Percentiles rank a stretch among this genome's conserved stretches.
These are phyloP conservation scores for Kodamaea fukazawae DNA, from an alignment of 805 yeast genomes.

Conservation along the genomic window DNA sequence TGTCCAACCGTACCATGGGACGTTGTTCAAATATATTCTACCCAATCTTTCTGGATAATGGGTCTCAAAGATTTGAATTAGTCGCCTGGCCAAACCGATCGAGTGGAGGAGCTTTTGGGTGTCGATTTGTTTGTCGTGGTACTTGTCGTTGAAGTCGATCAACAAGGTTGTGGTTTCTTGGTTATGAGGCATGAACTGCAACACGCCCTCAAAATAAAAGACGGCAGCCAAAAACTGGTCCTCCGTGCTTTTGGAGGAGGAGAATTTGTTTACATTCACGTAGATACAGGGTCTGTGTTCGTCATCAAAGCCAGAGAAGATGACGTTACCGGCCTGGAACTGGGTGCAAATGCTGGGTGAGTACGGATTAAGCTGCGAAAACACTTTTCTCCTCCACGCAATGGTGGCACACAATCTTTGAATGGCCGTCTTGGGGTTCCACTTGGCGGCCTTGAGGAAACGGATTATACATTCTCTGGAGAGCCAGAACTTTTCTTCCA, in stretches of 20 bases:
- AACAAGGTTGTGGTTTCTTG: conserved; percentile 90
- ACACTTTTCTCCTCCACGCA: conserved; percentile 77
- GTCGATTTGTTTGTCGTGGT: conserved; percentile 37
- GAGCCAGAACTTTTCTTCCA: conserved; percentile 81
- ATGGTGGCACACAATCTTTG: conserved; percentile 72
- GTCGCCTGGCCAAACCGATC: conserved; percentile 55
- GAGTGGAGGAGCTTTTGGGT: conserved; percentile 37
- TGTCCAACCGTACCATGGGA: conserved; percentile 57
- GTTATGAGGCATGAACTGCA: conserved; percentile 93
- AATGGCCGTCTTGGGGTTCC: conserved; percentile 72
- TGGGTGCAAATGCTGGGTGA: conserved; percentile 29
- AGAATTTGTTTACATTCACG: conserved; percentile 26
- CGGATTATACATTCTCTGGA: conserved; percentile 88
- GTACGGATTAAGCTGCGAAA: conserved; percentile 43
- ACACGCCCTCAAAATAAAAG: conserved; percentile 85
- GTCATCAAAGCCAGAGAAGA: conserved; percentile 85
- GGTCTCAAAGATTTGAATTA: conserved; percentile 57
- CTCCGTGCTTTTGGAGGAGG: background rate
- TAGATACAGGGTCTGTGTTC: conserved; percentile 89
- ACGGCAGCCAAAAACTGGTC: conserved; percentile 5
- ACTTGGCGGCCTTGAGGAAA: conserved; percentile 89
- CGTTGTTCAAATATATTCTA: conserved; percentile 50
- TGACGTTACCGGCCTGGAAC: conserved; percentile 81
- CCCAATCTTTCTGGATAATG: conserved; percentile 61
- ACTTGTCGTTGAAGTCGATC: conserved; percentile 61